These are phyloP conservation scores for Tetracladium marchalianum DNA, from an alignment of 495 filamentous ascomycete species.

Conservation along the genomic window DNA sequence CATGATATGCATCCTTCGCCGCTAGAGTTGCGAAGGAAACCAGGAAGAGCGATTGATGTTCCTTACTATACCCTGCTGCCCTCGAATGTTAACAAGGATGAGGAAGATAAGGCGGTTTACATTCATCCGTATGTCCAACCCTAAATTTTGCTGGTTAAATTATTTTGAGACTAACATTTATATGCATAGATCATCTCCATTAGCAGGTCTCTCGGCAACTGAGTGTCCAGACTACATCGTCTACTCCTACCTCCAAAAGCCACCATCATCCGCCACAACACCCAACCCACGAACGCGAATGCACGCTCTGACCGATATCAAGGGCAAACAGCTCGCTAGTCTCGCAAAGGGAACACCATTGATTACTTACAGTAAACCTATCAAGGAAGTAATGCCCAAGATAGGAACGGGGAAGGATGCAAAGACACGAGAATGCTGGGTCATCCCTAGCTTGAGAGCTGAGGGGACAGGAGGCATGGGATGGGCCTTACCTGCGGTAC, in stretches of 20 bases:
- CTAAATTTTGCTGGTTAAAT: constrained; percentile 46
- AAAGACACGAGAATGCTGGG: constrained; percentile 63
- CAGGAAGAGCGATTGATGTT: constrained; percentile 74
- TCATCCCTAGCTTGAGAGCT: constrained; percentile 64
- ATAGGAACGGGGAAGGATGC: constrained; percentile 37
- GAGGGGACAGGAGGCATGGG: constrained; percentile 51
- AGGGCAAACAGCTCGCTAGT: constrained; percentile 62
- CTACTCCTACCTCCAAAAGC: constrained; percentile 75
- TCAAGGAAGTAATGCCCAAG: constrained; percentile 57
- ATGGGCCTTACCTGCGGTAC: constrained; percentile 77
- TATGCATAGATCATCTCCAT: constrained; percentile 43
- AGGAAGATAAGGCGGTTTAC: constrained; percentile 27
- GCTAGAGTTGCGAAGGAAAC: constrained; percentile 58
- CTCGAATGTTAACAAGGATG: constrained; percentile 35
- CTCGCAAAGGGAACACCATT: constrained; percentile 81
- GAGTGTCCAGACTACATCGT: constrained; percentile 76
- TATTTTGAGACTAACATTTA: constrained; percentile 17
- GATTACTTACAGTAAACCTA: constrained; percentile 77
- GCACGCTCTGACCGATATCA: constrained; percentile 75
- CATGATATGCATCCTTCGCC: constrained; percentile 72
- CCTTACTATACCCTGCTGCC: constrained; percentile 83
- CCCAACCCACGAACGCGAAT: constrained; percentile 66
- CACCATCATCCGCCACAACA: constrained; percentile 36
- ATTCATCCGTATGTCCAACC: constrained; percentile 26
- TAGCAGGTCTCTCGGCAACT: constrained; percentile 58